Percentiles rank a stretch among this genome's conserved stretches.
Evolutionary conservation across 2,329 filamentous ascomycete species (phyloP).

Genomic region (Fusarium phyllophilum): DNA sequence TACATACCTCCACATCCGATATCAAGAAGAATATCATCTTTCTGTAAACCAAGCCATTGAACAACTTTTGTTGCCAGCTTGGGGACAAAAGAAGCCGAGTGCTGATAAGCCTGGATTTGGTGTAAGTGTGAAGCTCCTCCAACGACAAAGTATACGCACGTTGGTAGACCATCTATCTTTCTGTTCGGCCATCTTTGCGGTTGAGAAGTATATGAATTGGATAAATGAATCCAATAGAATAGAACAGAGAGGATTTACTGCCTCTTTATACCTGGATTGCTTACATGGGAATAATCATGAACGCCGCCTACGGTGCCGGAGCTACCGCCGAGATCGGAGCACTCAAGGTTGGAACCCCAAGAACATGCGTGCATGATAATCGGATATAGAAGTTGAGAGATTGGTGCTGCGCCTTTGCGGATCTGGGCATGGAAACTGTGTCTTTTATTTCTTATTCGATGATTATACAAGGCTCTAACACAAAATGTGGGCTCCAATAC

Average conservation of each 20-base stretch:
- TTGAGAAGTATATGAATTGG: neutral
- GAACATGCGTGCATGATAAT: neutral
- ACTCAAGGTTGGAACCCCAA: slow-evolving; percentile 5
- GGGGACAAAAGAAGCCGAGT: slow-evolving; percentile 71
- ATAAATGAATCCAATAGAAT: neutral
- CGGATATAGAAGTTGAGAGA: neutral
- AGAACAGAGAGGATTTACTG: neutral
- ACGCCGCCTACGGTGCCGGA: slow-evolving; percentile 23
- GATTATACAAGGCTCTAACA: neutral
- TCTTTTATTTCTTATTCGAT: neutral
- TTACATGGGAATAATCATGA: slow-evolving; percentile 8
- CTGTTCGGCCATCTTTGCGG: slow-evolving; percentile 34
- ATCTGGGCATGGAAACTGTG: neutral
- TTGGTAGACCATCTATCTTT: slow-evolving; percentile 45
- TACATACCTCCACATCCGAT: slow-evolving; percentile 70
- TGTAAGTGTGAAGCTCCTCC: slow-evolving; percentile 30
- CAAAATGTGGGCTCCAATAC: neutral
- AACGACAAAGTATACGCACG: slow-evolving; percentile 26
- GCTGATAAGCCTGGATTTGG: slow-evolving; percentile 63
- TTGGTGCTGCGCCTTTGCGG: neutral
- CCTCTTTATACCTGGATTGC: slow-evolving; percentile 28
- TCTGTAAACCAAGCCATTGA: slow-evolving; percentile 66
- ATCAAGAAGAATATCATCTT: slow-evolving; percentile 68
- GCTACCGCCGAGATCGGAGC: slow-evolving; percentile 41
- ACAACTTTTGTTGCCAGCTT: slow-evolving; percentile 68